Conservation (phyloP, 306 rosid genomes). For the Citrullus mucosospermus region DNA sequence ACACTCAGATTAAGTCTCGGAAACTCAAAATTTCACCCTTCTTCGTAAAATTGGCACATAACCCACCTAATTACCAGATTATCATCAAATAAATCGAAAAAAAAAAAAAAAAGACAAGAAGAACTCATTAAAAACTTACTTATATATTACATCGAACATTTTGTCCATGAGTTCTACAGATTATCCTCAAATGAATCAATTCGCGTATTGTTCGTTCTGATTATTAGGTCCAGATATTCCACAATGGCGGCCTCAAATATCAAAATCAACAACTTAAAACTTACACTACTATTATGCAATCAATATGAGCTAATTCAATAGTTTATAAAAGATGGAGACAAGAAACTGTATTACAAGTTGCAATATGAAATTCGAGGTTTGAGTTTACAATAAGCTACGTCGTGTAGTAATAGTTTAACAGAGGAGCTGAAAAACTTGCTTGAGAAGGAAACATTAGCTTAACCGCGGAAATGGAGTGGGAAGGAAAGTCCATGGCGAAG, state of each 20-base stretch:
- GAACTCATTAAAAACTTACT: conserved; percentile 23
- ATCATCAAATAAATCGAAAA: neutral
- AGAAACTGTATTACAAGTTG: neutral
- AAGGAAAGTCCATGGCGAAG: too few relatives aligned
- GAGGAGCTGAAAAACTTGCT: too few relatives aligned
- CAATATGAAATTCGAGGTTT: neutral
- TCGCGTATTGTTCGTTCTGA: conserved; percentile 57
- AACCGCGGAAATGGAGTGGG: too few relatives aligned
- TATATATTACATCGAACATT: conserved; percentile 78
- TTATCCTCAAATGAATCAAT: conserved; percentile 46
- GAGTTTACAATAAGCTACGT: neutral
- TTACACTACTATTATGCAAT: neutral
- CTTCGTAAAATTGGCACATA: neutral
- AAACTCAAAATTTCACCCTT: neutral
- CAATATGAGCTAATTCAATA: neutral
- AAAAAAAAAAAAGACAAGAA: neutral
- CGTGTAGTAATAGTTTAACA: too few relatives aligned
- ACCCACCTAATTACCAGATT: neutral
- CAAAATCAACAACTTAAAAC: conserved; percentile 43
- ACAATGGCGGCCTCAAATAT: conserved; percentile 50
- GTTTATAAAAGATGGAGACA: neutral
- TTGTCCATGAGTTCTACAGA: conserved; percentile 42
- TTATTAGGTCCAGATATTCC: conserved; percentile 51
- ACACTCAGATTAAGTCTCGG: neutral
- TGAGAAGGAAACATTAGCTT: too few relatives aligned